Percentiles rank a stretch among this genome's conserved stretches.
Conservation (phyloP, 805 yeast genomes). For the Saturnispora galanensis region DNA sequence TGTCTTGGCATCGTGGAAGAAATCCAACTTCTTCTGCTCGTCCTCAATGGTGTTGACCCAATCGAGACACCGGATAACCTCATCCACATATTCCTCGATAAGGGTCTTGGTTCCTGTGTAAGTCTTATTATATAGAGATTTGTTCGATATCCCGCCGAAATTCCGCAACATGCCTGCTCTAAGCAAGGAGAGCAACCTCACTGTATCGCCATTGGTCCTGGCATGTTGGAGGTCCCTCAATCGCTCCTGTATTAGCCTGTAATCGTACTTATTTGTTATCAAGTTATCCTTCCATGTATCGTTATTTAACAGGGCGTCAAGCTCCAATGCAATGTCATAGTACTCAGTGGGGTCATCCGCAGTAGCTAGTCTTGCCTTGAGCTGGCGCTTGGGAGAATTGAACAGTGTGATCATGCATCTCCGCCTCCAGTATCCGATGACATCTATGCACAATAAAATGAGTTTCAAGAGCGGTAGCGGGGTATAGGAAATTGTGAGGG, state of each 20-base stretch:
- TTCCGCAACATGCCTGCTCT: constrained; percentile 81
- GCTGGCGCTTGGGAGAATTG: constrained; percentile 10
- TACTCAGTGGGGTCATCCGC: constrained; percentile 49
- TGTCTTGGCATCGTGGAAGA: constrained; percentile 78
- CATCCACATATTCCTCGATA: constrained; percentile 79
- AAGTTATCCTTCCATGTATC: constrained; percentile 76
- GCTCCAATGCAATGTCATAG: constrained; percentile 41
- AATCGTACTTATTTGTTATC: constrained; percentile 73
- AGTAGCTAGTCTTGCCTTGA: constrained; percentile 3
- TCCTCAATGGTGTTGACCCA: constrained; percentile 15
- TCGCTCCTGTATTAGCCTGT: constrained; percentile 68
- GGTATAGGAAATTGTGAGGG: constrained; percentile 11
- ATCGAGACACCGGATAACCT: constrained; percentile 56
- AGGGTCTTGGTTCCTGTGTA: constrained; percentile 81
- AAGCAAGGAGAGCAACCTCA: constrained; percentile 51
- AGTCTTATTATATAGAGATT: constrained; percentile 67
- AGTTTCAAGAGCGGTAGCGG: constrained; percentile 22
- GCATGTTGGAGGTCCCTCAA: constrained; percentile 54
- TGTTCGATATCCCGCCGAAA: constrained; percentile 82
- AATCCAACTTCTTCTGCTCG: constrained; percentile 55
- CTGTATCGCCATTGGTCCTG: constrained; percentile 46
- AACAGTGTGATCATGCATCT: constrained; percentile 6
- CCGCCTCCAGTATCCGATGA: constrained; percentile 32
- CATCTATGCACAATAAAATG: constrained; percentile 32
- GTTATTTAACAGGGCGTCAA: constrained; percentile 44